Conservation (phyloP, 148 eudicot genomes). For the Rhododendron vialii region DNA sequence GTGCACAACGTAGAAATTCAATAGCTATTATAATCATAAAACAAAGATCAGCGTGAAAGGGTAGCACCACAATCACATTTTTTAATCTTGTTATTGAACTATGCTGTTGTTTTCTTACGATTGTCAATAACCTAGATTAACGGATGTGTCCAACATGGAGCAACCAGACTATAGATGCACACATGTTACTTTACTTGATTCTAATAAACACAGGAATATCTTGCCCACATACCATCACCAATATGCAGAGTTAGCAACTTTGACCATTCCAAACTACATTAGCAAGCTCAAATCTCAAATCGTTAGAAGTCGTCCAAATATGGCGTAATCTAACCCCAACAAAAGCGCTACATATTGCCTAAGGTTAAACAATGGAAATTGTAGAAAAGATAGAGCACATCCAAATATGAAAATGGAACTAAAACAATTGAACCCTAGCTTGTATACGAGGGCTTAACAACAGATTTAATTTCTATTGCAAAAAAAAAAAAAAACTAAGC, state of each 20-base stretch:
- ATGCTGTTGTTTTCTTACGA: not conserved
- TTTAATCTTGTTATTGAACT: not conserved
- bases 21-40: constrained; percentile 48
- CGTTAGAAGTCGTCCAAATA: too few species aligned
- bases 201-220: not conserved
- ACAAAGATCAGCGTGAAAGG: constrained; percentile 2
- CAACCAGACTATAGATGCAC: not conserved
- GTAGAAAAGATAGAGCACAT: too few species aligned
- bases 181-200: not conserved
- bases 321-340: too few species aligned
- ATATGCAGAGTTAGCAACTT: constrained; percentile 37
- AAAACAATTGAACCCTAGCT: too few species aligned
- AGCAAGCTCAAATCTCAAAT: too few species aligned
- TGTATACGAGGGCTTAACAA: too few species aligned
- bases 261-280: too few species aligned
- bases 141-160: not conserved
- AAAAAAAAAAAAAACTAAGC: too few species aligned
- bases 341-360: too few species aligned
- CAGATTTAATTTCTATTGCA: too few species aligned
- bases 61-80: not conserved
- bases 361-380: too few species aligned
- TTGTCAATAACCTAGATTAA: not conserved
- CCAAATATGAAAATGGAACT: too few species aligned
- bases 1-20: constrained; percentile 55
- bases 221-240: constrained; percentile 72